Evolutionary conservation across 257 asterid species (phyloP).

Genomic region (Solanum rostratum): DNA sequence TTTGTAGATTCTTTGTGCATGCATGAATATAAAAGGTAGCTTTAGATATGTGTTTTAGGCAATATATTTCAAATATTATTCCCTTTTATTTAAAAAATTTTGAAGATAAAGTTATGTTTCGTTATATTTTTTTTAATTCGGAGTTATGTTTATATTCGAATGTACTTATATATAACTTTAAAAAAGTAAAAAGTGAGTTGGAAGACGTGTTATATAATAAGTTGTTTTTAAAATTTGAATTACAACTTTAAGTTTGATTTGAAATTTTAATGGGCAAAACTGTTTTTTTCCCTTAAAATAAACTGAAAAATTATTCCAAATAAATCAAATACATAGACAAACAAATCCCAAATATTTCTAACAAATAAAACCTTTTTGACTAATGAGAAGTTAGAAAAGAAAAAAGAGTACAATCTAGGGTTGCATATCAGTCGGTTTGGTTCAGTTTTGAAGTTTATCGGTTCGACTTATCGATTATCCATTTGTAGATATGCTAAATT

Average conservation of each 20-base stretch:
- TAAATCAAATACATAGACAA: background rate
- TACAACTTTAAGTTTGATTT: background rate
- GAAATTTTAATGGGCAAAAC: background rate
- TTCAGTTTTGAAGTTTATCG: no score
- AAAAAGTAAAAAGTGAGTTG: no score
- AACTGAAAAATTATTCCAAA: background rate
- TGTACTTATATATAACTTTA: background rate
- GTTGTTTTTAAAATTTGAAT: background rate
- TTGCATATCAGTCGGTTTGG: no score
- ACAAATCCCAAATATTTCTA: background rate
- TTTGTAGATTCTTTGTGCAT: background rate
- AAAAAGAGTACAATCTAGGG: no score
- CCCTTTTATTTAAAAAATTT: background rate
- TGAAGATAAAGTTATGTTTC: background rate
- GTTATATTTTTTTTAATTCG: background rate
- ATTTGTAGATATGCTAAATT: no score
- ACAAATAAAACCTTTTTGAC: background rate
- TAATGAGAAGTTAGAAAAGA: background rate
- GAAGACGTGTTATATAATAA: no score
- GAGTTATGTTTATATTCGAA: background rate
- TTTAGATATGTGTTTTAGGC: background rate
- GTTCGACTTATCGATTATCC: no score
- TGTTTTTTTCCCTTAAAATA: background rate
- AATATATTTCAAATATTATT: background rate
- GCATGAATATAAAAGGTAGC: background rate